A percentile compares a stretch with the other conserved stretches of the same genome.
Conservation (phyloP, 2,329 filamentous ascomycete genomes). For the Trichoderma sp. region DNA sequence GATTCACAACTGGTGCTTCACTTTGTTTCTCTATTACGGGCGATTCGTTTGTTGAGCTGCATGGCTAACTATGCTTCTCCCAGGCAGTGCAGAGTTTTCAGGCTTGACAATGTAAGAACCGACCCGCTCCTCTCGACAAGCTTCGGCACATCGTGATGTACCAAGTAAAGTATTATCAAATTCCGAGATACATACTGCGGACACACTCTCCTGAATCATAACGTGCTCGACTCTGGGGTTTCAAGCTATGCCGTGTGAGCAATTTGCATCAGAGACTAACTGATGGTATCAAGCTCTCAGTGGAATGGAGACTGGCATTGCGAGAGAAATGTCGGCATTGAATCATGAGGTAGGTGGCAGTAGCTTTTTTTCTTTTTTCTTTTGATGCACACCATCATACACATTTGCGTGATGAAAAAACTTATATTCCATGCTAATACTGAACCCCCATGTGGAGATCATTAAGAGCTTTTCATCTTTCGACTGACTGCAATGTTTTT, state of each 20-base stretch:
- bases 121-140: neutral
- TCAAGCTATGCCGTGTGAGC: neutral
- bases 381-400: slow-evolving; percentile 9
- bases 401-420: slow-evolving; percentile 60
- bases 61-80: slow-evolving; percentile 24
- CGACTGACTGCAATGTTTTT: slow-evolving; percentile 57
- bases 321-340: neutral
- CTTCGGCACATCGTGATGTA: slow-evolving; percentile 36
- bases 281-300: neutral
- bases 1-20: slow-evolving; percentile 32
- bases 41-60: neutral
- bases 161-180: slow-evolving; percentile 43
- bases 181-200: slow-evolving; percentile 42
- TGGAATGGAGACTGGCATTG: neutral
- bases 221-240: neutral
- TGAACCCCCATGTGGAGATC: slow-evolving; percentile 65
- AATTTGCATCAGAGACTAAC: slow-evolving; percentile 4
- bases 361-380: slow-evolving; percentile 23
- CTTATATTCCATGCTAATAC: slow-evolving; percentile 76
- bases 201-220: slow-evolving; percentile 33
- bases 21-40: slow-evolving; percentile 2
- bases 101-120: slow-evolving; percentile 12
- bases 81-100: neutral
- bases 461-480: slow-evolving; percentile 79
- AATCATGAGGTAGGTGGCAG: slow-evolving; percentile 28